A percentile compares a stretch with the other conserved stretches of the same genome.
Evolutionary conservation across 305 asterid genomes (phyloP).

Genomic region (Rubia balearica): DNA sequence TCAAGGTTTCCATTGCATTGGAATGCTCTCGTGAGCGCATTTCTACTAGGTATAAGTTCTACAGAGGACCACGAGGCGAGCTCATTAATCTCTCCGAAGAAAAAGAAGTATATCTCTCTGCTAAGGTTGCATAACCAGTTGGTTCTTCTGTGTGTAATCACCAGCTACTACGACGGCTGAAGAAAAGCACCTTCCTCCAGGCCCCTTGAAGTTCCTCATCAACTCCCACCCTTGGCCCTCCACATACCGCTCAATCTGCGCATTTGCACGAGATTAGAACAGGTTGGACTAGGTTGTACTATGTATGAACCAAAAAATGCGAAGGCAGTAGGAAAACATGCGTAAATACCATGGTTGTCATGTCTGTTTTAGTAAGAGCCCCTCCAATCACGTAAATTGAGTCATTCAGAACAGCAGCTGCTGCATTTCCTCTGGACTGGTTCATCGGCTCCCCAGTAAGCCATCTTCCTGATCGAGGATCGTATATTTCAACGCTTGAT

Average conservation of each 20-base stretch:
- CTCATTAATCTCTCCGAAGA: slow-evolving; percentile 43
- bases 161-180: slow-evolving; percentile 48
- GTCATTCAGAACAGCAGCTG: slow-evolving; percentile 45
- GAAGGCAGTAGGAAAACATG: no score
- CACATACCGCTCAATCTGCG: slow-evolving; percentile 56
- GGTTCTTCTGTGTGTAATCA: background rate
- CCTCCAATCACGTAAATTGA: slow-evolving; percentile 29
- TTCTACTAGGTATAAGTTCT: slow-evolving; percentile 11
- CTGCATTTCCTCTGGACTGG: slow-evolving; percentile 40
- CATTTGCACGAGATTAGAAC: no score
- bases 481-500: slow-evolving; percentile 54
- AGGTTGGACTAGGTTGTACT: no score
- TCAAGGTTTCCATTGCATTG: slow-evolving; percentile 53
- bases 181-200: slow-evolving; percentile 44
- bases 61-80: slow-evolving; percentile 49
- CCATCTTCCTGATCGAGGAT: slow-evolving; percentile 65
- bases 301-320: no score
- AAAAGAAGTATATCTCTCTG: slow-evolving; percentile 49
- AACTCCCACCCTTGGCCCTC: slow-evolving; percentile 66
- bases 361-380: slow-evolving; percentile 25
- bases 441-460: slow-evolving; percentile 49
- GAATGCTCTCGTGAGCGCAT: slow-evolving; percentile 45
- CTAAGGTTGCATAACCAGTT: slow-evolving; percentile 17
- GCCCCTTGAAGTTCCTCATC: slow-evolving; percentile 13
- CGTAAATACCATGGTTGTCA: no score